Conservation (phyloP, 768 basidiomycete genomes). For the Boletus patriciae region DNA sequence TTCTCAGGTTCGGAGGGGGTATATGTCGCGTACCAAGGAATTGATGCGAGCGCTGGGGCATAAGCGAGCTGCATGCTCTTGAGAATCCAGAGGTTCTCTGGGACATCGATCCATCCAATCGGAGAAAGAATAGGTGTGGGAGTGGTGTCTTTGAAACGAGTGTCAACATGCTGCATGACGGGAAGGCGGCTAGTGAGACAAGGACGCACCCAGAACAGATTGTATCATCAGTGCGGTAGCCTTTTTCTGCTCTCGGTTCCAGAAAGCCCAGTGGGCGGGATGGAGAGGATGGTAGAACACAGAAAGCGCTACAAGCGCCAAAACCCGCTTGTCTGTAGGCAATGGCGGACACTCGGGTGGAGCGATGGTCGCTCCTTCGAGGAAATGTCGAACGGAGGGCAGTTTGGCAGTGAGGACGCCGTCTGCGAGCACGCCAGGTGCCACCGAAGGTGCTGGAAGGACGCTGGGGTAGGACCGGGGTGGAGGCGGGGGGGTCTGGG, state of each 20-base stretch:
- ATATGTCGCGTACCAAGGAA: slow-evolving; percentile 34
- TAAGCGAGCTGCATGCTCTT: slow-evolving; percentile 33
- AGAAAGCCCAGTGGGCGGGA: slow-evolving; percentile 64
- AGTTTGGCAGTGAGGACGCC: slow-evolving; percentile 48
- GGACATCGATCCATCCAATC: slow-evolving; percentile 36
- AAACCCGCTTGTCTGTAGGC: slow-evolving; percentile 44
- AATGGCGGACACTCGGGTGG: slow-evolving; percentile 40
- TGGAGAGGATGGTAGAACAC: slow-evolving; percentile 56
- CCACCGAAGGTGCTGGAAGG: slow-evolving; percentile 28
- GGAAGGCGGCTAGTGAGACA: neutral
- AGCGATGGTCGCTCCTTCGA: slow-evolving; percentile 41
- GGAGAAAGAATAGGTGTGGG: slow-evolving; percentile 36
- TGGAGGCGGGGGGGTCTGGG: slow-evolving; percentile 19
- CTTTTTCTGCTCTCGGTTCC: slow-evolving; percentile 51
- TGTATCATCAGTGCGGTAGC: slow-evolving; percentile 54
- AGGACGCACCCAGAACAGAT: slow-evolving; percentile 51
- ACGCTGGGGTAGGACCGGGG: slow-evolving; percentile 23
- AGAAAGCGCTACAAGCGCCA: slow-evolving; percentile 60
- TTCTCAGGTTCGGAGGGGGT: slow-evolving; percentile 31
- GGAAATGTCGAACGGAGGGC: slow-evolving; percentile 50
- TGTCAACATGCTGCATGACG: slow-evolving; percentile 4
- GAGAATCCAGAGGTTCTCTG: slow-evolving; percentile 37
- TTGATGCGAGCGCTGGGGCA: slow-evolving; percentile 20
- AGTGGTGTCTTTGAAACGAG: slow-evolving; percentile 21
- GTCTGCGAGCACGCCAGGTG: slow-evolving; percentile 38